Evolutionary conservation across 306 rosid genomes (phyloP).

Genomic region (Medicago truncatula): DNA sequence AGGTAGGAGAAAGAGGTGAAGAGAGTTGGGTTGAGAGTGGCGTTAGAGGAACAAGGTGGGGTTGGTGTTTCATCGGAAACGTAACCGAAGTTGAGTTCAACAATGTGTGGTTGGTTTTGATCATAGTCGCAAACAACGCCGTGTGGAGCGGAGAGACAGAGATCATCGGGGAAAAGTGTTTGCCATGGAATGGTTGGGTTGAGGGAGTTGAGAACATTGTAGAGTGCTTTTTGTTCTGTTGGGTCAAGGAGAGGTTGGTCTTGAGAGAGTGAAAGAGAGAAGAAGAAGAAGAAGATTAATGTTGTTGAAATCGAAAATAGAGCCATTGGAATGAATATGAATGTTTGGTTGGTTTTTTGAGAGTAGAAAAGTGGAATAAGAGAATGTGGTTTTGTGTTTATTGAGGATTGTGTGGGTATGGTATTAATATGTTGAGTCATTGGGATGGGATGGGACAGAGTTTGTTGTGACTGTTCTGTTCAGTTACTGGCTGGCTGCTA

Average conservation of each 20-base stretch:
- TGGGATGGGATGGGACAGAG: conserved; percentile 21
- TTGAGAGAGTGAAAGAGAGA: conserved; percentile 35
- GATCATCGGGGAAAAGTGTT: conserved; percentile 63
- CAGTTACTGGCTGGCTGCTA: too few relatives aligned
- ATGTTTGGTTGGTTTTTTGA: too few relatives aligned
- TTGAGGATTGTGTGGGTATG: not conserved
- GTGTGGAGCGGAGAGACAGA: conserved; percentile 73
- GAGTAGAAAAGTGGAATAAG: not conserved
- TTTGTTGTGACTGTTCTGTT: not conserved
- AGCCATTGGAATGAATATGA: conserved; percentile 44
- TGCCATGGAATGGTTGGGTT: conserved; percentile 75
- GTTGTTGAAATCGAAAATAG: not conserved
- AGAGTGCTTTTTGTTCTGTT: conserved; percentile 58
- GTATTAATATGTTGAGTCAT: not conserved
- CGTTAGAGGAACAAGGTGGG: conserved; percentile 69
- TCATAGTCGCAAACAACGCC: conserved; percentile 67
- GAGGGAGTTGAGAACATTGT: conserved; percentile 60
- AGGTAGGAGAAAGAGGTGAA: conserved; percentile 67
- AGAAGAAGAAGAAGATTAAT: not conserved
- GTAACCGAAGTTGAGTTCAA: conserved; percentile 72
- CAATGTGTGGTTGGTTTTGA: conserved; percentile 45
- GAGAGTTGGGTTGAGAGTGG: conserved; percentile 61
- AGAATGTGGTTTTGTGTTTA: not conserved
- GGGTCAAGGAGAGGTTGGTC: conserved; percentile 56
- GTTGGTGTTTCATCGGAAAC: conserved; percentile 72